A percentile compares a stretch with the other conserved stretches of the same genome.
Evolutionary conservation across 371 early-diverging fungal species (phyloP).

Genomic region (Zancudomyces culisetae): DNA sequence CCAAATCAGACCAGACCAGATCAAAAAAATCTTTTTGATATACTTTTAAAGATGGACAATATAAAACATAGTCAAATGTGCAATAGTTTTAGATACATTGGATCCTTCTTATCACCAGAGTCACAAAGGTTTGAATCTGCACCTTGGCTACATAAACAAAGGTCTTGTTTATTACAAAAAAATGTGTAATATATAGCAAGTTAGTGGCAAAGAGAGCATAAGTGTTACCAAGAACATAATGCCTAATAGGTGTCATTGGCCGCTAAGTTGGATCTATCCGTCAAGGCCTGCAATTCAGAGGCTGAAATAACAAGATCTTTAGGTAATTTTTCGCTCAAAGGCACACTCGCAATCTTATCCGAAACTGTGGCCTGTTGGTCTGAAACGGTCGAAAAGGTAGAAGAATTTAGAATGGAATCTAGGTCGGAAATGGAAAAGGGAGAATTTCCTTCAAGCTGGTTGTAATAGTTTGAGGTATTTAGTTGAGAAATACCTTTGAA

Average conservation of each 20-base stretch:
- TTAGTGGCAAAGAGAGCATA: too few relatives aligned
- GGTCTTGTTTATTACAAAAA: too few relatives aligned
- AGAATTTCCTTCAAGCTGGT: slow-evolving; percentile 6
- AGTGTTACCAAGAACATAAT: too few relatives aligned
- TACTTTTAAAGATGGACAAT: too few relatives aligned
- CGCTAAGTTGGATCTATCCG: slow-evolving; percentile 14
- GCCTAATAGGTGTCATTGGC: slow-evolving; percentile 3
- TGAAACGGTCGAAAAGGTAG: slow-evolving; percentile 31
- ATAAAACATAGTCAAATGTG: too few relatives aligned
- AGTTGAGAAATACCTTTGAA: slow-evolving; percentile 31
- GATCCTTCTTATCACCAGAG: too few relatives aligned
- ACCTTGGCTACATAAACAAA: too few relatives aligned
- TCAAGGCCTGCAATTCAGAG: slow-evolving; percentile 10
- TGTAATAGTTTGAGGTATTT: background rate
- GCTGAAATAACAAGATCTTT: slow-evolving; percentile 9
- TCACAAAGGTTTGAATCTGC: too few relatives aligned
- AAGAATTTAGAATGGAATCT: slow-evolving; percentile 47
- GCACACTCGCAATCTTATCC: slow-evolving; percentile 6
- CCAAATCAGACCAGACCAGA: too few relatives aligned
- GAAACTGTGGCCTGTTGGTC: slow-evolving; percentile 10
- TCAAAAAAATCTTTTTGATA: too few relatives aligned
- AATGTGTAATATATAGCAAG: too few relatives aligned
- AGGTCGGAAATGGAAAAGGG: slow-evolving; percentile 31
- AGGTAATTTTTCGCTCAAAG: slow-evolving; percentile 10
- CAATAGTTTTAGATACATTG: too few relatives aligned